A percentile compares a stretch with the other conserved stretches of the same genome.
Evolutionary conservation across 2,329 filamentous ascomycete genomes (phyloP).

Genomic region (Penicillium vulpinum): DNA sequence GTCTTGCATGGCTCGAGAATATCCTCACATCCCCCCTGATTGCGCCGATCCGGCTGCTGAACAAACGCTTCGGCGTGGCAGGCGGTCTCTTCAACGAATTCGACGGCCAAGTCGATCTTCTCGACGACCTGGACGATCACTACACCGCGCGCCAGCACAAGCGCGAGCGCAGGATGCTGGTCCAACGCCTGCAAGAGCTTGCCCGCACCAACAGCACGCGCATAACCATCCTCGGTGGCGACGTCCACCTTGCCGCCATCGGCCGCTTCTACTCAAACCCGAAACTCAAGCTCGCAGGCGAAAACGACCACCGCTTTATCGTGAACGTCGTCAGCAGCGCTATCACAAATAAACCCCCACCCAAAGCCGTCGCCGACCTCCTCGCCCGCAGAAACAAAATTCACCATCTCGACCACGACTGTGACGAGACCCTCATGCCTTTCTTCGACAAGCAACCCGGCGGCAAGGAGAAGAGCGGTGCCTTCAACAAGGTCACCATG

Average conservation of each 20-base stretch:
- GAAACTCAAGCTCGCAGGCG: conserved; percentile 55
- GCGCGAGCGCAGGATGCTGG: conserved; percentile 73
- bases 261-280: conserved; percentile 66
- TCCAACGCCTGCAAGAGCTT: conserved; percentile 64
- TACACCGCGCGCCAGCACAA: conserved; percentile 94
- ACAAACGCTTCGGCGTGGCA: conserved; percentile 83
- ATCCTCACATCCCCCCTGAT: conserved; percentile 84
- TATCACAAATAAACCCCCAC: conserved; percentile 68
- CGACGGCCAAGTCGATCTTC: conserved; percentile 70
- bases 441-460: conserved; percentile 64
- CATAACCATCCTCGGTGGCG: conserved; percentile 63
- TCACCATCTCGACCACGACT: conserved; percentile 62
- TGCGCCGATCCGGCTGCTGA: conserved; percentile 82
- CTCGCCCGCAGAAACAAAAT: conserved; percentile 65
- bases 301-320: conserved; percentile 64
- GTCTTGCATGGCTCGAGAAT: conserved; percentile 95
- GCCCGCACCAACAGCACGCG: conserved; percentile 57
- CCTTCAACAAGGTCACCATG: conserved; percentile 83
- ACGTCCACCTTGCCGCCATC: conserved; percentile 56
- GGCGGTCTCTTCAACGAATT: conserved; percentile 91
- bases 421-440: conserved; percentile 64
- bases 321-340: conserved; percentile 64
- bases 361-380: conserved; percentile 64
- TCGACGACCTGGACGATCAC: conserved; percentile 67
- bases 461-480: conserved; percentile 61